phyloP scores from a whole-genome alignment of 192 early-diverging fungal species.

The Funneliformis geosporum region DNA sequence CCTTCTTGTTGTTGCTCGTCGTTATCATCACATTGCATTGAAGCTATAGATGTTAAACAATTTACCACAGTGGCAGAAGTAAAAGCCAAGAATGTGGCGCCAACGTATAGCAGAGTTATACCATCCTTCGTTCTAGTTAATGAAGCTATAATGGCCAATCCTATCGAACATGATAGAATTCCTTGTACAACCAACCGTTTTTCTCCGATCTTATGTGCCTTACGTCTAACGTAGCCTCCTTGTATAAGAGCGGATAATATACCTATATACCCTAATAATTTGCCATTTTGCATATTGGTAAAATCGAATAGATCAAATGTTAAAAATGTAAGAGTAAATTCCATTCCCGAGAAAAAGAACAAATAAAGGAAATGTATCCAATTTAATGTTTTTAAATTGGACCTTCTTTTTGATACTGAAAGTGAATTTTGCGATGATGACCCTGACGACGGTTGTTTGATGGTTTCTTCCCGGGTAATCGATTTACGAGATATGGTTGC shows the following conservation, averaged over 20 bases:
- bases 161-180: conserved; percentile 66
- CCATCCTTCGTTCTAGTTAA: conserved; percentile 43
- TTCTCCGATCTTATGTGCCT: conserved; percentile 67
- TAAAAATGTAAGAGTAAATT: conserved; percentile 96
- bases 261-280: conserved; percentile 84
- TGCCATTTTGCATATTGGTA: conserved; percentile 85
- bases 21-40: conserved; percentile 53
- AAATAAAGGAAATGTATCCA: conserved; percentile 83
- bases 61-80: conserved; percentile 96
- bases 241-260: conserved; percentile 86
- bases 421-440: background rate
- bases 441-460: conserved; percentile 1
- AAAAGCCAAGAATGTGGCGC: conserved; percentile 83
- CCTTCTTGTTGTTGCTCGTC: conserved; percentile 26
- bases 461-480: conserved; percentile 29
- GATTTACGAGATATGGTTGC: conserved; percentile 30
- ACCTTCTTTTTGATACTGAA: conserved; percentile 27
- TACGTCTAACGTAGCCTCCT: conserved; percentile 88
- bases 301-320: conserved; percentile 92
- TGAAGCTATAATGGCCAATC: conserved; percentile 60
- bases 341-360: conserved; percentile 96
- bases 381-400: conserved; percentile 58
- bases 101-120: conserved; percentile 54
- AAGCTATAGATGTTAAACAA: conserved; percentile 78
- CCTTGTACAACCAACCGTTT: conserved; percentile 77